Evolutionary conservation across 495 filamentous ascomycete species (phyloP), one percentile per base, ranked within the genome.

Genomic region (Penicillium cosmopolitanum): DNA sequence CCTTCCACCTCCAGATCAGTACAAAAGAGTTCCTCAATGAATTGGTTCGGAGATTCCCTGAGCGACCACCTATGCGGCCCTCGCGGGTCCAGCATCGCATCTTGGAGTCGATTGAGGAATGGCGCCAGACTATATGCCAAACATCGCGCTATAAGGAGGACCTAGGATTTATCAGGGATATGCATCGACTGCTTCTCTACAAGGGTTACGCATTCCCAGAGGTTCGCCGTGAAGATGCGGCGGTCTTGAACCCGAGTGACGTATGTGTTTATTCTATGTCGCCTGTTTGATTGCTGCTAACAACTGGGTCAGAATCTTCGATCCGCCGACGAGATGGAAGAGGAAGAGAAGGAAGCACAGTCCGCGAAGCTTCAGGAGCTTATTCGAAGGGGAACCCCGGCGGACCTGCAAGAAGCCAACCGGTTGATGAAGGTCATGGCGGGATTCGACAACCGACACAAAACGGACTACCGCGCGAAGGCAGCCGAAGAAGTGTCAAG

Each of bases 1-100:
- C 96, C 16, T 98, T 98, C 75, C 95, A 98, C 61, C 87, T 98
- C 40, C 95, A 98, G 77, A 97, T 98, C 73, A 91, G 89, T 72
- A 98, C 95, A 56, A 98, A 98, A 73, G 95, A 98, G 66, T 98
- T 98, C 67, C 85, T 98, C 56, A 98, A 98, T 80, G 95, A 98
- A 82, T 88, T 98, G 61, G 95, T 98, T 28, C 88, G 95, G 57
- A 84, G 94, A 53, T 98, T 98, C 70, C 95, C 95, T 57, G 95
- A 98, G 75, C 85, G 94, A 33, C 95, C 95, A 46, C 91, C 94
- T 11, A 81, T 93, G 60, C 87, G 95, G 53, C 84, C 93, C 50
- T 89, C 89, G 40, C 82, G 92, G 62, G 92, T 96, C 48, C 95
- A 98, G 78, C 81, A 86, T 72, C 90, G 90, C 76, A 97, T 98